Percentiles rank a stretch among this genome's conserved stretches.
phyloP scores from a whole-genome alignment of 129 eudicot genomes.

The Flaveria linearis region DNA sequence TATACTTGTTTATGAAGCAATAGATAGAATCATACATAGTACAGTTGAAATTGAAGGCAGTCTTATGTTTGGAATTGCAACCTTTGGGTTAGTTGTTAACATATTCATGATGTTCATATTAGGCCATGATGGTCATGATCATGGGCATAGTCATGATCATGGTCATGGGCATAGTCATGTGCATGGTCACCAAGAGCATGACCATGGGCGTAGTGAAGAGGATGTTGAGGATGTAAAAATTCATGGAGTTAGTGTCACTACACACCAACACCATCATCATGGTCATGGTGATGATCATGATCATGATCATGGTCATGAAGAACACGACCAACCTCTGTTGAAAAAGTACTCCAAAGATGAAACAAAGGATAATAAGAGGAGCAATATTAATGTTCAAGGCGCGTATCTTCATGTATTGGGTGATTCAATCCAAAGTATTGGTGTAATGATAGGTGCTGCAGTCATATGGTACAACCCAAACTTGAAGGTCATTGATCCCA shows the following conservation, averaged over 20 bases:
- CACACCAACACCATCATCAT: conserved; percentile 46
- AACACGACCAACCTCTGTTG: conserved; percentile 40
- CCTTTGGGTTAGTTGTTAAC: conserved; percentile 63
- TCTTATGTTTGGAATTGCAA: conserved; percentile 62
- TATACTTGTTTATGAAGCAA: conserved; percentile 65
- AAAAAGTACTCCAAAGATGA: conserved; percentile 25
- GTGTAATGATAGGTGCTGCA: conserved; percentile 71
- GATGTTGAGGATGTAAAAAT: conserved; percentile 41
- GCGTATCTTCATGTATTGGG: conserved; percentile 69
- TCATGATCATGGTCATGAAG: conserved; percentile 34
- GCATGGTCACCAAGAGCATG: conserved; percentile 16
- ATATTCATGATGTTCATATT: conserved; percentile 52
- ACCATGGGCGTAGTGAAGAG: conserved; percentile 33
- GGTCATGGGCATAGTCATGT: conserved; percentile 27
- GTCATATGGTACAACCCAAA: conserved; percentile 62
- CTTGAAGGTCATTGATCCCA: conserved; percentile 56
- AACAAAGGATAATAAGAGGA: conserved; percentile 35
- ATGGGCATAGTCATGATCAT: conserved; percentile 42
- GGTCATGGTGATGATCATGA: conserved; percentile 17
- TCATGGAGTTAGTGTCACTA: conserved; percentile 48
- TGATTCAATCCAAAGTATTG: conserved; percentile 59
- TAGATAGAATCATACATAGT: conserved; percentile 45
- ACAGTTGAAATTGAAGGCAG: conserved; percentile 60
- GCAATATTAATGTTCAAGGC: conserved; percentile 59
- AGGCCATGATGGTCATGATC: conserved; percentile 50